These are phyloP conservation scores for Patellifolia procumbens DNA, from an alignment of 179 eudicot genomes.

Conservation along the genomic window DNA sequence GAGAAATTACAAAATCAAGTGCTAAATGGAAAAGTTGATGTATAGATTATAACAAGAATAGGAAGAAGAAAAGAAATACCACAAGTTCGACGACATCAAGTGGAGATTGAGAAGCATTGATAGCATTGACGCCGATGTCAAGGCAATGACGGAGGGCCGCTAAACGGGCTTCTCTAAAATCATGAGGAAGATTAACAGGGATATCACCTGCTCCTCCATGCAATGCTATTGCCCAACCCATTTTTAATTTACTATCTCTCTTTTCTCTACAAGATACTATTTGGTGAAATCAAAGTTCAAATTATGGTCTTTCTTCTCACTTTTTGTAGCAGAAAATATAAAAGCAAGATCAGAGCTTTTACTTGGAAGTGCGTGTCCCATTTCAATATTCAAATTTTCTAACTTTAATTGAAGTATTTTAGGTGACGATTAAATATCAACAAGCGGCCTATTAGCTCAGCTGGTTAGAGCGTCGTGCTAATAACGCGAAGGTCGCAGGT, in stretches of 20 bases:
- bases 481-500: slow-evolving; percentile 52
- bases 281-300: background rate
- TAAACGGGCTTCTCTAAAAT: slow-evolving; percentile 49
- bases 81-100: slow-evolving; percentile 87
- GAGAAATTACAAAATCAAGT: too few relatives aligned
- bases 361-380: too few relatives aligned
- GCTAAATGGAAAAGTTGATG: too few relatives aligned
- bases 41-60: too few relatives aligned
- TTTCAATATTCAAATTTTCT: too few relatives aligned
- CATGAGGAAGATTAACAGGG: slow-evolving; percentile 47
- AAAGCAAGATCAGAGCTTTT: too few relatives aligned
- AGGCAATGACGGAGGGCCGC: slow-evolving; percentile 64
- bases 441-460: slow-evolving; percentile 43
- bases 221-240: slow-evolving; percentile 92
- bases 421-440: fast-evolving
- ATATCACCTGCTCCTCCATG: slow-evolving; percentile 95
- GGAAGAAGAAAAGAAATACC: slow-evolving; percentile 31
- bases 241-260: slow-evolving; percentile 16
- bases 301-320: too few relatives aligned
- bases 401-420: background rate
- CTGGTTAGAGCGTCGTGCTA: slow-evolving; percentile 55
- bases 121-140: slow-evolving; percentile 53
- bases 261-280: background rate
- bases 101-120: slow-evolving; percentile 42
- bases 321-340: too few relatives aligned